Base-by-base conservation (phyloP, 371 early-diverging fungal species). In the Phascolomyces articulosus region DNA sequence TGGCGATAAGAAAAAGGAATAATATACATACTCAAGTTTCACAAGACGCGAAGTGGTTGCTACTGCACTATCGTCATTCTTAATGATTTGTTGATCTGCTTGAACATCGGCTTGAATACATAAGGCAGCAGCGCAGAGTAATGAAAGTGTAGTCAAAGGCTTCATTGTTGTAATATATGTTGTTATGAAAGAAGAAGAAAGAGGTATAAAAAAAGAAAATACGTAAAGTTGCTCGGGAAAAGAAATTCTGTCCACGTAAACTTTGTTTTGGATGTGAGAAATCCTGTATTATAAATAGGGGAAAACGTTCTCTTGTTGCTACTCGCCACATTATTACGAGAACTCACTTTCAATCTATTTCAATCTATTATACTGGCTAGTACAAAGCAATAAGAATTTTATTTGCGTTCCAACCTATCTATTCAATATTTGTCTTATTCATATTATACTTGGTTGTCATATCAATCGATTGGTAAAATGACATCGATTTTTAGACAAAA, bases 141-240 rank as follows among this genome's bases (percentile, higher is more conserved):
- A 64, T 47, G 53, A 64, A 53, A 41, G 51, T 10, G 51, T 15
- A 24, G 51, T 24, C 10, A 51, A 51, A 7, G 51, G 20, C 23
- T 15, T 51, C 51, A 51, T 51, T 10, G 7, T 24, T 51, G 55
- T n/a, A 34, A 34, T 34, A 34, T 34, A 34, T 34, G 34, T 34
- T 34, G 6, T 9, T 2, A 34, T 9, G 34, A 2, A 53, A 60
- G 38, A 49, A 31, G 27, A 51, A 29, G 28, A 18, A 40, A 54
- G 49, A 58, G 65, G 60, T 51, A 57, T 21, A 21, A 34, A 23
- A 58, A 40, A 55, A 24, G 54, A 26, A 38, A 47, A 51, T n/a
- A n/a, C n/a, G n/a, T n/a, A 55, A 48, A 16, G 15, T 16, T 16
- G 21, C 6, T 16, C 47, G 47, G 47, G 47, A 47, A 6, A 47